A percentile compares a stretch with the other conserved stretches of the same genome.
These are phyloP conservation scores for Hypomontagnella monticulosa DNA, from an alignment of 495 filamentous ascomycete genomes.

Conservation along the genomic window DNA sequence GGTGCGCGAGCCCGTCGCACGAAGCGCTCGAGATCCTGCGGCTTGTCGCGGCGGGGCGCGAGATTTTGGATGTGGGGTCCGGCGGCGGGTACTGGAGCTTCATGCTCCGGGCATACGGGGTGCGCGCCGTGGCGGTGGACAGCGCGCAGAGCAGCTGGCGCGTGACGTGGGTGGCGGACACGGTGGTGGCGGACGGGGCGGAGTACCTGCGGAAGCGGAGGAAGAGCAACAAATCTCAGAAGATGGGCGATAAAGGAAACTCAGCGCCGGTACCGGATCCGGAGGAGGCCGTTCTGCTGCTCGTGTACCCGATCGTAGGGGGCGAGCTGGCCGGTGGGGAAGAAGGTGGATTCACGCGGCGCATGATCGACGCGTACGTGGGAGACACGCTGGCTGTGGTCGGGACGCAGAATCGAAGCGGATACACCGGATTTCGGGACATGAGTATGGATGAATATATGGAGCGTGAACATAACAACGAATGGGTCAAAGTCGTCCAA, in stretches of 20 bases:
- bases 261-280: constrained; percentile 42
- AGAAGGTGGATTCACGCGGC: constrained; percentile 60
- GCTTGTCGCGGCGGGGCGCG: constrained; percentile 50
- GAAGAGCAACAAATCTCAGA: not conserved
- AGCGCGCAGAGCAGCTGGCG: constrained; percentile 65
- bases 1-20: constrained; percentile 67
- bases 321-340: constrained; percentile 46
- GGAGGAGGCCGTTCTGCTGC: constrained; percentile 59
- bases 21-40: constrained; percentile 61
- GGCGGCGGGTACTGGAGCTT: constrained; percentile 73
- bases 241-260: not conserved
- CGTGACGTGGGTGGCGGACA: constrained; percentile 68
- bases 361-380: constrained; percentile 61
- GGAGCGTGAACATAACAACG: constrained; percentile 51
- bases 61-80: constrained; percentile 63
- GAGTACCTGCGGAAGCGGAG: constrained; percentile 49
- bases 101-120: constrained; percentile 60
- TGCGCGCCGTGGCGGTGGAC: constrained; percentile 57
- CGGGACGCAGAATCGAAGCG: constrained; percentile 70
- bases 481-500: constrained; percentile 55
- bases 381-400: constrained; percentile 68
- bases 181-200: constrained; percentile 57
- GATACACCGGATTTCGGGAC: constrained; percentile 69
- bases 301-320: constrained; percentile 70
- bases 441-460: constrained; percentile 66